These are phyloP conservation scores for Colletotrichum destructivum DNA, from an alignment of 2,329 filamentous ascomycete species.

Conservation along the genomic window DNA sequence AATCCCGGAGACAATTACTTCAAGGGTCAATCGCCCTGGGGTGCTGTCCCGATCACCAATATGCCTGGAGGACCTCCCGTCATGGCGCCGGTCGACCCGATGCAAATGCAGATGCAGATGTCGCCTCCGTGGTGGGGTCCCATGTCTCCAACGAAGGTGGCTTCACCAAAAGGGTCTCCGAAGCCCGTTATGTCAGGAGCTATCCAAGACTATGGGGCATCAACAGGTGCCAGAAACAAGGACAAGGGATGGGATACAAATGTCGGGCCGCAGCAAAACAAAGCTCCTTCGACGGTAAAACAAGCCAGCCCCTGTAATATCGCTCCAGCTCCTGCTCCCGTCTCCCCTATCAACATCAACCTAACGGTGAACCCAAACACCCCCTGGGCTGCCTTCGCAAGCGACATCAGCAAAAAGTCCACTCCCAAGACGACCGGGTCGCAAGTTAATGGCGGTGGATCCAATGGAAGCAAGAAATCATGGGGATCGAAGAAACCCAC, in stretches of 20 bases:
- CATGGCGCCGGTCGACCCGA: conserved; percentile 29
- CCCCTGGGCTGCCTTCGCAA: conserved; percentile 35
- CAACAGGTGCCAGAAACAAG: conserved; percentile 36
- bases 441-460: conserved; percentile 19
- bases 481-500: conserved; percentile 40
- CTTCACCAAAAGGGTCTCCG: conserved; percentile 15
- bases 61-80: conserved; percentile 32
- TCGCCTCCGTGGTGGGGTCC: conserved; percentile 19
- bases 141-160: conserved; percentile 16
- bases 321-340: conserved; percentile 19
- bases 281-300: conserved; percentile 20
- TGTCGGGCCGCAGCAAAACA: conserved; percentile 22
- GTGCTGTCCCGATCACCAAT: conserved; percentile 15
- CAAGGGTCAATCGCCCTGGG: conserved; percentile 38
- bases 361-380: conserved; percentile 40
- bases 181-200: conserved; percentile 36
- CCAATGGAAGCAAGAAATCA: conserved; percentile 40
- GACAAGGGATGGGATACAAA: conserved; percentile 44
- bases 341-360: conserved; percentile 37
- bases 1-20: conserved; percentile 37
- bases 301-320: conserved; percentile 9
- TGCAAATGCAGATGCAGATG: conserved; percentile 20
- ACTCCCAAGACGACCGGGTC: conserved; percentile 25
- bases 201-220: conserved; percentile 1
- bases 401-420: conserved; percentile 27